Evolutionary conservation across 2,329 filamentous ascomycete genomes (phyloP).

Genomic region (Paraconiothyrium brasiliense): DNA sequence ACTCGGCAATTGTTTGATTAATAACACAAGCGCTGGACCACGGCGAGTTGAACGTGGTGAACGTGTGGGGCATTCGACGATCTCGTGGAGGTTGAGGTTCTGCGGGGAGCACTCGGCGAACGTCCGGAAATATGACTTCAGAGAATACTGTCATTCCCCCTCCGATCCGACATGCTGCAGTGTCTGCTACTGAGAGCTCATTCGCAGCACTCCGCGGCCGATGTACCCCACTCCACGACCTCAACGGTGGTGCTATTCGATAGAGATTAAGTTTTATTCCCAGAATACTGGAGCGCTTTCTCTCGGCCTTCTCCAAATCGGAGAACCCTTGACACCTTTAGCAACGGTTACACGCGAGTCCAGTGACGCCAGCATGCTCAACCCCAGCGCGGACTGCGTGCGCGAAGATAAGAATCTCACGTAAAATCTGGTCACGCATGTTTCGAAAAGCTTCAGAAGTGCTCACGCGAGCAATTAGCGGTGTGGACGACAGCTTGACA

Average conservation of each 20-base stretch:
- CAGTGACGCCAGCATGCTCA: not conserved
- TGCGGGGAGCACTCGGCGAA: slow-evolving; percentile 13
- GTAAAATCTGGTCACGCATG: not conserved
- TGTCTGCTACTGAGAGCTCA: too few species aligned
- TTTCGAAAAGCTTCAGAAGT: slow-evolving; percentile 2
- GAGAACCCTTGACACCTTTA: too few species aligned
- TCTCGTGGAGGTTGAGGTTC: slow-evolving; percentile 7
- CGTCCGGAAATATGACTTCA: slow-evolving; percentile 7
- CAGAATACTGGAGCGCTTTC: too few species aligned
- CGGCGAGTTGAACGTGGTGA: slow-evolving; percentile 3
- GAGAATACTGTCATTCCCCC: not conserved
- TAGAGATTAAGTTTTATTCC: too few species aligned
- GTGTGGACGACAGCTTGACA: not conserved
- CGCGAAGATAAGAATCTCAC: not conserved
- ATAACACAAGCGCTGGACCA: not conserved
- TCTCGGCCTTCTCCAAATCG: too few species aligned
- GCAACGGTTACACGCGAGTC: too few species aligned
- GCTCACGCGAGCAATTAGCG: slow-evolving; percentile 2
- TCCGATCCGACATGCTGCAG: slow-evolving; percentile 3
- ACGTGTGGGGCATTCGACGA: slow-evolving; percentile 14
- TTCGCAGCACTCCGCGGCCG: not conserved
- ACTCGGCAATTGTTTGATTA: not conserved
- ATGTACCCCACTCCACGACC: not conserved
- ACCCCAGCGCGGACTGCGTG: not conserved
- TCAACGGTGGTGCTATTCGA: not conserved